Percentiles rank a stretch among this genome's conserved stretches.
phyloP scores from a whole-genome alignment of 179 eudicot species.

The Silene coronaria region DNA sequence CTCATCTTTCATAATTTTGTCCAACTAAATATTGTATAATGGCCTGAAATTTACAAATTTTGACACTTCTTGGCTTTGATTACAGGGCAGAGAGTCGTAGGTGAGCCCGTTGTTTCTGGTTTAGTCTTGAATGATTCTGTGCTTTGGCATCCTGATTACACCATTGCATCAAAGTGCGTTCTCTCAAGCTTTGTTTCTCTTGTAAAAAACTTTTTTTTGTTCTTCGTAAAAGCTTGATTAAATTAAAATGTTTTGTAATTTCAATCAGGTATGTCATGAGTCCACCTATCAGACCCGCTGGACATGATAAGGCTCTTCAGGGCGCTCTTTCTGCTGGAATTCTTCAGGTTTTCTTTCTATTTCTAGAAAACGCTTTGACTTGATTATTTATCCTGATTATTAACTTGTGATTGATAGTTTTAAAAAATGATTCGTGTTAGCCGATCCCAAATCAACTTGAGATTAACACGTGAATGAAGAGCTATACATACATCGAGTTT shows the following conservation, averaged over 20 bases:
- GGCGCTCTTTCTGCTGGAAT: constrained; percentile 74
- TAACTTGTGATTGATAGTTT: too few relatives aligned
- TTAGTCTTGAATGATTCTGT: constrained; percentile 71
- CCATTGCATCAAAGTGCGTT: constrained; percentile 71
- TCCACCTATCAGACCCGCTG: constrained; percentile 84
- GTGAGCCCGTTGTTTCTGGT: constrained; percentile 86
- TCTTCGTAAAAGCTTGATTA: background rate
- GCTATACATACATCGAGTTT: background rate
- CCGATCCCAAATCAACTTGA: too few relatives aligned
- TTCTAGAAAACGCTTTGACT: background rate
- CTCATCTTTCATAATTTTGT: background rate
- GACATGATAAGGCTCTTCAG: constrained; percentile 84
- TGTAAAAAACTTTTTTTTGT: background rate
- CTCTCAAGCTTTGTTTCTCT: constrained; percentile 8
- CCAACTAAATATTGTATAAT: background rate
- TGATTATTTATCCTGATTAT: background rate
- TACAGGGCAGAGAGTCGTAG: constrained; percentile 85
- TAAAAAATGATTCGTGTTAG: too few relatives aligned
- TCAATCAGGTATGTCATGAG: constrained; percentile 86
- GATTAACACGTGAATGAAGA: too few relatives aligned
- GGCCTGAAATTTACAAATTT: background rate
- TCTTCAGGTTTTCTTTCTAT: constrained; percentile 60
- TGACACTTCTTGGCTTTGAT: constrained; percentile 11
- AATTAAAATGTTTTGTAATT: background rate
- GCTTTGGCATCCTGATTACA: constrained; percentile 93